Base-by-base conservation (phyloP, 75 land plant genomes). In the Selaginella moellendorffii region DNA sequence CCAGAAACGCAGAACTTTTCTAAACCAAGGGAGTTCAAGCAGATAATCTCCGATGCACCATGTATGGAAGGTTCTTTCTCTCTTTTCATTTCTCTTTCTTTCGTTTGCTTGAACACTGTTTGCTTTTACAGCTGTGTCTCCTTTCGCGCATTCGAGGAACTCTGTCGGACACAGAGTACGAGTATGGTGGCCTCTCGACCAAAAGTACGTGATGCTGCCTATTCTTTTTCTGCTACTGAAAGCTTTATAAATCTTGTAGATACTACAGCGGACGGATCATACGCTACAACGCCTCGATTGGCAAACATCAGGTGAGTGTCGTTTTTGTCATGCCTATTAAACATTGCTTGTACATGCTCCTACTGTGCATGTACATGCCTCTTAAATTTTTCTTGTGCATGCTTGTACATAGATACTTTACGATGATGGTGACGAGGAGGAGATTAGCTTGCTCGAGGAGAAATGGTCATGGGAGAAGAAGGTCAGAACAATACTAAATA, bases 251-350 rank as follows among this genome's bases (percentile, higher is more conserved):
- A 61, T 59, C 20, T 22, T 29, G 8, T 67, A 82, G 90, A 66
- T 82, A 31, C 42, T 78, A 74, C 67, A 68, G 77, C 52, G 90
- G 90, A 28, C 72, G 63, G 22, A 81, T 86, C 36, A 51, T 56
- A 30, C 68, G 65, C 14, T 86, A 71, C 65, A 74, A 86, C 64
- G 25, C 29, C 52, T 23, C 19, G 31, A 23, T 78, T 22, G 69
- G 66, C 46, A 72, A 65, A 54, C 90, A 86, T 70, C 61, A 76
- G 69, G 85, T 82, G 26, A 22, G 26, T 63, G 46, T 36, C 5
- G 14, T 5, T 36, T 14, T 5, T 14, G 46, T 14, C 46, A 36
- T 36, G 46, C 46, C 5, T 36, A 36, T 14, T 5, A 5, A 36
- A 36, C 46, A 36, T 14, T 5, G 10, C 46, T 5, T 36, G 14